These are phyloP conservation scores for Tuctoria greenei DNA, from an alignment of 176 grass and related monocot species.

Conservation along the genomic window DNA sequence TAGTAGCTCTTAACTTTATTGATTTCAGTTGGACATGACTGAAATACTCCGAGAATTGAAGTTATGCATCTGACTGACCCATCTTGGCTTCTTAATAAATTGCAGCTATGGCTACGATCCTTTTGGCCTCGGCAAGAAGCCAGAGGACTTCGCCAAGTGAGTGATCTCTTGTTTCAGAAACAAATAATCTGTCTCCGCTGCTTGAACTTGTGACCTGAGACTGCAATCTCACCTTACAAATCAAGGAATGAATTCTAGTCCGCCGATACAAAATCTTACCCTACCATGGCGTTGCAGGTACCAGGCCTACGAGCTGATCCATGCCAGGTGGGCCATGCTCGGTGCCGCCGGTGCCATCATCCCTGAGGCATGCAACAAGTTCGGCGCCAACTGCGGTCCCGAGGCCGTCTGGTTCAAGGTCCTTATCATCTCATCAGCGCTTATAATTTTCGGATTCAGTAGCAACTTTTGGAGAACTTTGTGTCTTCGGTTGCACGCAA, in stretches of 20 bases:
- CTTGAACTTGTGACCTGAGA: background rate
- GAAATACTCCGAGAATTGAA: background rate
- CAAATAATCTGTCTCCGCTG: background rate
- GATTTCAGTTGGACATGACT: background rate
- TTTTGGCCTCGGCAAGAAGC: constrained; percentile 96
- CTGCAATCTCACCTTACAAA: background rate
- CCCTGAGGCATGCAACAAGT: constrained; percentile 95
- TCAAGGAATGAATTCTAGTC: background rate
- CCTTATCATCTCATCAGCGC: background rate
- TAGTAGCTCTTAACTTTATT: too few relatives aligned
- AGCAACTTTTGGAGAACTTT: background rate
- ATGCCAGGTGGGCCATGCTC: constrained; percentile 97
- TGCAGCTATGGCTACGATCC: constrained; percentile 96
- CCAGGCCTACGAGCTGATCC: constrained; percentile 93
- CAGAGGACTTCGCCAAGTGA: constrained; percentile 92
- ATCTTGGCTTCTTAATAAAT: constrained; percentile 10
- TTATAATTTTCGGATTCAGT: background rate
- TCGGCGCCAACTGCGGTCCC: constrained; percentile 86
- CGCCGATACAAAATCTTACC: background rate
- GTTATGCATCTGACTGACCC: constrained; percentile 11
- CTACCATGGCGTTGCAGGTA: constrained; percentile 51
- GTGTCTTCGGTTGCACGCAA: background rate
- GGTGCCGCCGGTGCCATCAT: constrained; percentile 92
- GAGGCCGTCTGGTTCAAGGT: constrained; percentile 99
- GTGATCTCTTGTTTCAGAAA: constrained; percentile 20